phyloP scores from a whole-genome alignment of 805 yeast genomes.

The Clavispora phyllophila region DNA sequence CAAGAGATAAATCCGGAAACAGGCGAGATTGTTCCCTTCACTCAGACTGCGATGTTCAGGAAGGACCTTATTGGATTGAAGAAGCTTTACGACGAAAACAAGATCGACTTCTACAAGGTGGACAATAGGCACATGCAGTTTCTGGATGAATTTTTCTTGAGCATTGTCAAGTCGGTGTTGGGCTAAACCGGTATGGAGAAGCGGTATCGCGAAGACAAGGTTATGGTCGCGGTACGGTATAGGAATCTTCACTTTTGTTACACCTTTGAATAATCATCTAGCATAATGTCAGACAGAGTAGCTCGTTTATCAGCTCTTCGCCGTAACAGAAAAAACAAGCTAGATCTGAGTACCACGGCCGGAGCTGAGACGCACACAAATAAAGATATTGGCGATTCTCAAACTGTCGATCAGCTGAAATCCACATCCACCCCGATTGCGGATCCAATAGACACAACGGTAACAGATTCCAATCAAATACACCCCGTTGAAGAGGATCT shows the following conservation, averaged over 20 bases:
- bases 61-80: constrained; percentile 59
- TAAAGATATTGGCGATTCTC: neutral
- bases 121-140: constrained; percentile 65
- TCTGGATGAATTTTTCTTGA: constrained; percentile 44
- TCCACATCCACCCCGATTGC: neutral
- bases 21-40: constrained; percentile 40
- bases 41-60: constrained; percentile 45
- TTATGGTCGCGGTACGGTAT: neutral
- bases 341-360: neutral
- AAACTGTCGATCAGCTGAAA: neutral
- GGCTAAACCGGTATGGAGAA: neutral
- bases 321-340: neutral
- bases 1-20: constrained; percentile 44
- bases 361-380: neutral
- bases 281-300: constrained; percentile 25
- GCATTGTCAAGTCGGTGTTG: constrained; percentile 38
- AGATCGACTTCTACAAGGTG: constrained; percentile 45
- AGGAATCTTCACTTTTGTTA: constrained; percentile 4
- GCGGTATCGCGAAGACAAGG: neutral
- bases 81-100: constrained; percentile 36
- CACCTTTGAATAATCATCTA: constrained; percentile 27
- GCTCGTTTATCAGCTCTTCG: neutral
- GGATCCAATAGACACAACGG: neutral
- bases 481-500: neutral
- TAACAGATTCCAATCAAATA: too few relatives aligned